Evolutionary conservation across 2,329 filamentous ascomycete genomes (phyloP).

Genomic region (Sclerotinia glacialis): DNA sequence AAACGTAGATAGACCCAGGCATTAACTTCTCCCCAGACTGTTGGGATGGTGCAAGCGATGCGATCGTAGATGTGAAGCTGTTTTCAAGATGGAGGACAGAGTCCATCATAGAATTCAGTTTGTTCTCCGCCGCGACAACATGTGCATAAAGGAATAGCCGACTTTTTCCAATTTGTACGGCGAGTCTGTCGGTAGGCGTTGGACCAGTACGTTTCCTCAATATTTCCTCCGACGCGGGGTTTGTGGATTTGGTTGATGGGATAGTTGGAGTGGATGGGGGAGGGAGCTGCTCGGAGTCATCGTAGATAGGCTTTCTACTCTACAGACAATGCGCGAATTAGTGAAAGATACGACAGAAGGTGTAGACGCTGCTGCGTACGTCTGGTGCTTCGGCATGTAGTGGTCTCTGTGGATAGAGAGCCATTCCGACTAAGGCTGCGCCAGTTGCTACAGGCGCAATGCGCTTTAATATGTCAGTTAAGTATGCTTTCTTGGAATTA

Average conservation of each 20-base stretch:
- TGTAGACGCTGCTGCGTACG: slow-evolving; percentile 27
- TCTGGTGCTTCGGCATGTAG: slow-evolving; percentile 49
- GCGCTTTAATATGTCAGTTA: slow-evolving; percentile 42
- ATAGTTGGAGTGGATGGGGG: slow-evolving; percentile 36
- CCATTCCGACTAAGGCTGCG: slow-evolving; percentile 44
- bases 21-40: slow-evolving; percentile 86
- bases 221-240: slow-evolving; percentile 8
- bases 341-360: not conserved
- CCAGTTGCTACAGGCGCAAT: slow-evolving; percentile 47
- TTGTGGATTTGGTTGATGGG: slow-evolving; percentile 27
- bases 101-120: slow-evolving; percentile 79
- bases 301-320: slow-evolving; percentile 74
- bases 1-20: slow-evolving; percentile 85
- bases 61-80: slow-evolving; percentile 84
- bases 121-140: slow-evolving; percentile 71
- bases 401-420: slow-evolving; percentile 47
- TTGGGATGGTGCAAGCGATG: slow-evolving; percentile 80
- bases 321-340: slow-evolving; percentile 29
- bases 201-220: slow-evolving; percentile 48
- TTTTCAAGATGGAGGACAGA: slow-evolving; percentile 80
- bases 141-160: slow-evolving; percentile 79
- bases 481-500: slow-evolving; percentile 22
- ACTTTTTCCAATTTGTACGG: slow-evolving; percentile 73
- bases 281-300: slow-evolving; percentile 55
- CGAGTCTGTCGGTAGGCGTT: slow-evolving; percentile 86